Percentiles rank a stretch among this genome's conserved stretches.
Conservation (phyloP, 768 basidiomycete genomes). For the Hemileccinum rubropunctum region DNA sequence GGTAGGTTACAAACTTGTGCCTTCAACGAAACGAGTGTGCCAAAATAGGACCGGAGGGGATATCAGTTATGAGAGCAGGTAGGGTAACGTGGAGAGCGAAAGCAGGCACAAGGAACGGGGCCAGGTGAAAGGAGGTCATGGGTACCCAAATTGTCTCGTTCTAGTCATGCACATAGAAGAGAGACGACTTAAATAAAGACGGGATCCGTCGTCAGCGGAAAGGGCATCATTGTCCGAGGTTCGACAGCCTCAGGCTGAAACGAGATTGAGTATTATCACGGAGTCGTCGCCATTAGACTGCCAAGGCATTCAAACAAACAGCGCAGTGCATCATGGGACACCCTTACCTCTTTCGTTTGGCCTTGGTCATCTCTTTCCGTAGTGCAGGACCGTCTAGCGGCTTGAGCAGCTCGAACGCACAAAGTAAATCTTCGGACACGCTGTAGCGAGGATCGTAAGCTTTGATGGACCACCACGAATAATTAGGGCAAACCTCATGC, state of each 20-base stretch:
- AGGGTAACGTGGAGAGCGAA: constrained; percentile 23
- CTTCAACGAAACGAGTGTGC: constrained; percentile 27
- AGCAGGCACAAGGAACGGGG: constrained; percentile 20
- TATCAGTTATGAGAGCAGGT: constrained; percentile 32
- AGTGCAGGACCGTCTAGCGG: constrained; percentile 92
- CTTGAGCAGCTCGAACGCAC: constrained; percentile 96
- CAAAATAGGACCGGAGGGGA: constrained; percentile 21
- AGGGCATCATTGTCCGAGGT: constrained; percentile 6
- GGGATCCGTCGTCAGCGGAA: constrained; percentile 11
- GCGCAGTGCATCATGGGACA: neutral
- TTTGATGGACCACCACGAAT: constrained; percentile 1
- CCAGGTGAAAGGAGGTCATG: constrained; percentile 21
- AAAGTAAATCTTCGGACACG: constrained; percentile 95
- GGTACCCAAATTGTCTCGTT: constrained; percentile 27
- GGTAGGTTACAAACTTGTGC: constrained; percentile 33
- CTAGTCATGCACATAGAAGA: constrained; percentile 23
- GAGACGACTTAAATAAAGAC: constrained; percentile 21
- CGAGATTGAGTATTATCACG: constrained; percentile 14
- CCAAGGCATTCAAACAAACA: constrained; percentile 1
- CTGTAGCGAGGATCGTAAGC: constrained; percentile 37
- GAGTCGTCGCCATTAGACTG: constrained; percentile 35
- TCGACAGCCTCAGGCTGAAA: constrained; percentile 4
- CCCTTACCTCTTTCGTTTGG: constrained; percentile 90
- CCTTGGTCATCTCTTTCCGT: constrained; percentile 98
- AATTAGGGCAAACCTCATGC: constrained; percentile 69